These are phyloP conservation scores for Coemansia sp. DNA, from an alignment of 192 early-diverging fungal species.

Conservation along the genomic window DNA sequence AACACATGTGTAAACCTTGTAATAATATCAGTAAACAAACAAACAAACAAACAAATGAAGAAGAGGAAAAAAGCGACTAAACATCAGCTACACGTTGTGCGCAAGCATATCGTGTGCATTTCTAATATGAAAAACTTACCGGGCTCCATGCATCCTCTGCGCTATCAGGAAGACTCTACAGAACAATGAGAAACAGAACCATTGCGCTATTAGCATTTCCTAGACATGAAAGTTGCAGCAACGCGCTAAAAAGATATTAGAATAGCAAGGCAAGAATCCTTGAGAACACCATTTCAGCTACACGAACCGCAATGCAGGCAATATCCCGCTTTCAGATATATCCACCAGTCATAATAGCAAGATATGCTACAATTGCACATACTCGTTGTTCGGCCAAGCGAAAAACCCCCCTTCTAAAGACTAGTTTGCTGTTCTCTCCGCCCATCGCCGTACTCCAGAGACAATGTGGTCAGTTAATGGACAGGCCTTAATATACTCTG, in stretches of 20 bases:
- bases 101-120: background rate
- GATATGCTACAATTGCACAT: constrained; percentile 17
- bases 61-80: too few relatives aligned
- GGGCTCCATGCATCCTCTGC: constrained; percentile 54
- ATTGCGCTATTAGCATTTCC: background rate
- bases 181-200: background rate
- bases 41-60: background rate
- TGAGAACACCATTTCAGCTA: background rate
- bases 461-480: background rate
- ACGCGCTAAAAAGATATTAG: too few relatives aligned
- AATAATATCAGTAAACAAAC: background rate
- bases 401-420: constrained; percentile 87
- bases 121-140: constrained; percentile 21
- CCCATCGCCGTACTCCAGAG: constrained; percentile 62
- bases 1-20: background rate
- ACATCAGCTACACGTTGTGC: background rate
- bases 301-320: background rate
- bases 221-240: too few relatives aligned
- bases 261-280: background rate
- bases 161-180: constrained; percentile 47
- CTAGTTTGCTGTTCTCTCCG: constrained; percentile 83
- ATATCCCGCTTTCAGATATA: background rate
- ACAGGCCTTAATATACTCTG: background rate
- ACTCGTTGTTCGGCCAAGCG: constrained; percentile 79
- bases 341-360: background rate